Evolutionary conservation across 176 grass and related monocot genomes (phyloP).

Genomic region (Chloris gayana): DNA sequence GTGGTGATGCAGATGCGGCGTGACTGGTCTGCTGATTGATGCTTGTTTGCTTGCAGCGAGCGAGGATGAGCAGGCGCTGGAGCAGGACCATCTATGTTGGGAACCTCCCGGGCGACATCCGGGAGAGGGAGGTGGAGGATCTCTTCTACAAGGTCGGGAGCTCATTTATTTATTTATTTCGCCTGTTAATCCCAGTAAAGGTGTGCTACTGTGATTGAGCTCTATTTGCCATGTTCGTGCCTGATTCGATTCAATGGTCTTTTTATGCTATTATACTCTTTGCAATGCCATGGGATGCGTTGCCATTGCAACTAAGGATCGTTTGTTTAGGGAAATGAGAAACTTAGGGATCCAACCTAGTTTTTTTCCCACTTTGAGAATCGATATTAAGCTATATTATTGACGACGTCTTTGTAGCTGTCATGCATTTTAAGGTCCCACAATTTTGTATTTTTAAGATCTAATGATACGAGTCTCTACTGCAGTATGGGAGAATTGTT

Average conservation of each 20-base stretch:
- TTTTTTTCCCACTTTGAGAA: neutral
- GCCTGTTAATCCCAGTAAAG: neutral
- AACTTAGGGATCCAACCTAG: neutral
- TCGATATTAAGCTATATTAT: neutral
- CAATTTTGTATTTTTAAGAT: conserved; percentile 7
- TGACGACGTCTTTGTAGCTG: neutral
- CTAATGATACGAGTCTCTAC: neutral
- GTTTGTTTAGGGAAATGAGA: conserved; percentile 7
- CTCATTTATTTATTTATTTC: neutral
- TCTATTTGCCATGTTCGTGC: neutral
- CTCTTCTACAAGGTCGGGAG: conserved; percentile 70
- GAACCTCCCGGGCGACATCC: conserved; percentile 93
- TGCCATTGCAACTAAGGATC: neutral
- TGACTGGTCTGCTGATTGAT: neutral
- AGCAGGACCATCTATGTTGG: conserved; percentile 91
- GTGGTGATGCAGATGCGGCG: conserved; percentile 17
- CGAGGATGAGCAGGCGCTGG: conserved; percentile 78
- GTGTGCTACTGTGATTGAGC: neutral
- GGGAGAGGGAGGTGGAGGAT: conserved; percentile 96
- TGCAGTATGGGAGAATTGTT: conserved; percentile 89
- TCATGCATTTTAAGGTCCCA: neutral
- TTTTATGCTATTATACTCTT: neutral
- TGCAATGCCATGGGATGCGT: neutral
- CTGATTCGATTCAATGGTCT: neutral
- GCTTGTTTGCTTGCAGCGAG: neutral